Evolutionary conservation across 208 protist species (phyloP).

Genomic region (Kentomonas sorsogonicus): DNA sequence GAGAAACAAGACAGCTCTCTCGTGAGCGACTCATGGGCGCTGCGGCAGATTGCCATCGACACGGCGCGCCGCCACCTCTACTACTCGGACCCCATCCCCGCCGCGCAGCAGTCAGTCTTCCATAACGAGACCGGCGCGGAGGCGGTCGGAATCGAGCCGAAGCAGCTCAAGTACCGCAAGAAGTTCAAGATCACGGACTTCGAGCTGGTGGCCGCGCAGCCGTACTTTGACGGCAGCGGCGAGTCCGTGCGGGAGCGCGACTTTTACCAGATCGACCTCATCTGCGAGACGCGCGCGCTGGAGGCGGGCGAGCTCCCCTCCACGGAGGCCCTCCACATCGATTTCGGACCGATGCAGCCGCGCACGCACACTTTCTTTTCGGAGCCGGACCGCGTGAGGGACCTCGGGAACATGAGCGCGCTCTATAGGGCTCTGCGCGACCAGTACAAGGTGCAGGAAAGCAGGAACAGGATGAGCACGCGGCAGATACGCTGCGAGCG

Average conservation of each 20-base stretch:
- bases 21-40: slow-evolving; percentile 32
- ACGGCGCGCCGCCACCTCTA: slow-evolving; percentile 55
- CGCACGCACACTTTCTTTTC: background rate
- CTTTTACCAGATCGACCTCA: slow-evolving; percentile 51
- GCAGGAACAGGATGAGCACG: no score
- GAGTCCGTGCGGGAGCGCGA: slow-evolving; percentile 48
- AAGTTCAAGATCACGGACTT: slow-evolving; percentile 63
- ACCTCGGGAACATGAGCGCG: no score
- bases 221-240: slow-evolving; percentile 42
- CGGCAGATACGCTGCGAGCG: no score
- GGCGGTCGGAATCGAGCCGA: slow-evolving; percentile 9
- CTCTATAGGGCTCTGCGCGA: no score
- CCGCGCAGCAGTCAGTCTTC: background rate
- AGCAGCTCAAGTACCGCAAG: slow-evolving; percentile 39
- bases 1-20: slow-evolving; percentile 48
- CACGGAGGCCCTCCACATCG: slow-evolving; percentile 35
- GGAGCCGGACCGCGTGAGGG: slow-evolving; percentile 22
- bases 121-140: slow-evolving; percentile 7
- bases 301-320: slow-evolving; percentile 23
- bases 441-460: no score
- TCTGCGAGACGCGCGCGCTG: slow-evolving; percentile 38
- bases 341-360: slow-evolving; percentile 13
- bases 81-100: slow-evolving; percentile 26
- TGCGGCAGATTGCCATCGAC: slow-evolving; percentile 59
- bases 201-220: slow-evolving; percentile 29